Percentiles rank a stretch among this genome's conserved stretches.
These are phyloP conservation scores for Cyclospora cayetanensis DNA, from an alignment of 169 alveolate genomes.

Conservation along the genomic window DNA sequence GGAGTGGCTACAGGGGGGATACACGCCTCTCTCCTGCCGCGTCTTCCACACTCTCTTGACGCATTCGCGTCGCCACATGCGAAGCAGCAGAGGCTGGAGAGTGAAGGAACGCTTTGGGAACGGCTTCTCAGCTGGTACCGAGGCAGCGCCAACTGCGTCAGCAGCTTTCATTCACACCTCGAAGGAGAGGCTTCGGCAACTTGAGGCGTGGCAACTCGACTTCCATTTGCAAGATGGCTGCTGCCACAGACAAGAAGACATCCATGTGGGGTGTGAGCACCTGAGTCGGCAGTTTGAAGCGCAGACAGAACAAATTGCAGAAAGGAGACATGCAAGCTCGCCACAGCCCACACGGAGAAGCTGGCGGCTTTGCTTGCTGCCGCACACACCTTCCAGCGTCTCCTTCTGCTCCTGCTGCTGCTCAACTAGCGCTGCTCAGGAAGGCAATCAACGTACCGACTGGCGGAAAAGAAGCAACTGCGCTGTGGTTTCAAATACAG, in stretches of 20 bases:
- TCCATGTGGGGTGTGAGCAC: conserved; percentile 62
- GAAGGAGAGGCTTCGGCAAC: conserved; percentile 30
- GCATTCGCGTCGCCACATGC: no score
- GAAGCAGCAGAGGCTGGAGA: no score
- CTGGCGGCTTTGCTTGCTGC: background rate
- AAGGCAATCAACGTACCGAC: conserved; percentile 46
- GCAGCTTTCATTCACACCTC: no score
- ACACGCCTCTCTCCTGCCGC: no score
- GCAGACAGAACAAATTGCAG: background rate
- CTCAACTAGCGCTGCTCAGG: background rate
- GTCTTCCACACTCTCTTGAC: no score
- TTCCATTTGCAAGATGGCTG: conserved; percentile 60
- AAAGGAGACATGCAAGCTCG: background rate
- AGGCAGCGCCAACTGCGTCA: no score
- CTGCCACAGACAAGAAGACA: conserved; percentile 54
- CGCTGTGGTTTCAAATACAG: conserved; percentile 47
- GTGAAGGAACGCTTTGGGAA: no score
- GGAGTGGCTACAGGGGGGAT: background rate
- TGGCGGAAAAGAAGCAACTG: conserved; percentile 68
- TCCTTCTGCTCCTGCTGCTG: background rate
- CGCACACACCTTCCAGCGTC: background rate
- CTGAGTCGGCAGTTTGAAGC: background rate
- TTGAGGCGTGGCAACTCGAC: conserved; percentile 42
- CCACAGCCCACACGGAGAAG: background rate
- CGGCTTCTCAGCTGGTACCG: no score